These are phyloP conservation scores for Wickerhamiella occidentalis DNA, from an alignment of 805 yeast species.

Conservation along the genomic window DNA sequence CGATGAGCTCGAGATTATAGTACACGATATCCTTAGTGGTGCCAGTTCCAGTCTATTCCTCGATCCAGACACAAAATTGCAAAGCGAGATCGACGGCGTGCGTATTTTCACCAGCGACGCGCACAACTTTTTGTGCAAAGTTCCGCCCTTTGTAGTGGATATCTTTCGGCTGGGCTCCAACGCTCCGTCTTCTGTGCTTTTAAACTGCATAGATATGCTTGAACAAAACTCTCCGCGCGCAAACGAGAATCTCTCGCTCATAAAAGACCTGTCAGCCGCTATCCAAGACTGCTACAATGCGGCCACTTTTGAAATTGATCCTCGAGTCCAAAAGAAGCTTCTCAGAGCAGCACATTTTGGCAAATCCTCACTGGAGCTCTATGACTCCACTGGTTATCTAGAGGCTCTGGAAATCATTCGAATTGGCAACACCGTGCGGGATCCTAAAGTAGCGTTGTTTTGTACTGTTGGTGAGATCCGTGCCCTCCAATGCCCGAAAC, in stretches of 20 bases:
- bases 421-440: slow-evolving; percentile 57
- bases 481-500: slow-evolving; percentile 20
- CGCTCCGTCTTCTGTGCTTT: slow-evolving; percentile 65
- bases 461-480: slow-evolving; percentile 47
- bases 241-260: slow-evolving; percentile 53
- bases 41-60: not conserved
- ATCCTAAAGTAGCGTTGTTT: slow-evolving; percentile 53
- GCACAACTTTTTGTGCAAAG: slow-evolving; percentile 53
- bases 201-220: slow-evolving; percentile 64
- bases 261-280: slow-evolving; percentile 43
- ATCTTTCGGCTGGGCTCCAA: slow-evolving; percentile 76
- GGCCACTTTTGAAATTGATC: slow-evolving; percentile 64
- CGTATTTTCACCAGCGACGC: slow-evolving; percentile 47
- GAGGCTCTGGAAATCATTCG: slow-evolving; percentile 49
- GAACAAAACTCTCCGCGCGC: slow-evolving; percentile 65
- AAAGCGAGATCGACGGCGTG: slow-evolving; percentile 54
- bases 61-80: slow-evolving; percentile 23
- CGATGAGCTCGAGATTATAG: slow-evolving; percentile 3
- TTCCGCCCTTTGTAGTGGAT: slow-evolving; percentile 43
- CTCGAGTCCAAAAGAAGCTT: slow-evolving; percentile 66
- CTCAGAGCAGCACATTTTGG: slow-evolving; percentile 80
- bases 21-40: slow-evolving; percentile 1
- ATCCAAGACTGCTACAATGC: slow-evolving; percentile 62
- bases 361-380: slow-evolving; percentile 44
- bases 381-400: slow-evolving; percentile 51